Evolutionary conservation across 306 rosid genomes (phyloP).

Genomic region (Glycine latifolia): DNA sequence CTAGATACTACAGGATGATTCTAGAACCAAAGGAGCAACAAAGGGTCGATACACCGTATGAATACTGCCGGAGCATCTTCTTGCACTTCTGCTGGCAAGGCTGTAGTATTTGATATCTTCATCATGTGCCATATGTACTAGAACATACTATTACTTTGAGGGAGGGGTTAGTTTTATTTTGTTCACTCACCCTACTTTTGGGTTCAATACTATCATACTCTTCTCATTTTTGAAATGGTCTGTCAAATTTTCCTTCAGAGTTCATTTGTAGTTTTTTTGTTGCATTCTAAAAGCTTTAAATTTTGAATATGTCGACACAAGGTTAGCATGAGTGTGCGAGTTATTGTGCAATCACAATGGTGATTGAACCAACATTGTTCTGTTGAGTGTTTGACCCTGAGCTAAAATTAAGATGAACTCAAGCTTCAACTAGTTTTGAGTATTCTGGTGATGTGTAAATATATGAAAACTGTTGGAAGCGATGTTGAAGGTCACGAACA

Average conservation of each 20-base stretch:
- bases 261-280: slow-evolving; percentile 25
- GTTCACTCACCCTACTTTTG: slow-evolving; percentile 5
- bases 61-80: slow-evolving; percentile 42
- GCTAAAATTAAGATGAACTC: neutral
- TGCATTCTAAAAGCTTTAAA: slow-evolving; percentile 12
- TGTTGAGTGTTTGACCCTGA: too few relatives aligned
- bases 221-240: slow-evolving; percentile 26
- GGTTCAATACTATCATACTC: slow-evolving; percentile 30
- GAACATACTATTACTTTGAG: slow-evolving; percentile 25
- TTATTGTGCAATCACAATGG: slow-evolving; percentile 16
- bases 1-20: slow-evolving; percentile 74
- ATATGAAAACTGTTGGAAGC: neutral
- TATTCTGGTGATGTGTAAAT: neutral
- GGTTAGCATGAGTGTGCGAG: slow-evolving; percentile 1
- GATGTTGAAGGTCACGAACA: too few relatives aligned
- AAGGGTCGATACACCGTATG: slow-evolving; percentile 77
- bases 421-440: neutral
- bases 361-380: neutral
- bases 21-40: slow-evolving; percentile 69
- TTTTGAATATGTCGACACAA: neutral
- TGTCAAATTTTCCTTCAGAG: slow-evolving; percentile 28
- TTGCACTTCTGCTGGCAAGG: slow-evolving; percentile 32
- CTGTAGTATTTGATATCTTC: slow-evolving; percentile 17
- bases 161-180: neutral
- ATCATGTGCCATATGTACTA: slow-evolving; percentile 36